phyloP scores from a whole-genome alignment of 441 rosid species.

The Lepidium campestre region DNA sequence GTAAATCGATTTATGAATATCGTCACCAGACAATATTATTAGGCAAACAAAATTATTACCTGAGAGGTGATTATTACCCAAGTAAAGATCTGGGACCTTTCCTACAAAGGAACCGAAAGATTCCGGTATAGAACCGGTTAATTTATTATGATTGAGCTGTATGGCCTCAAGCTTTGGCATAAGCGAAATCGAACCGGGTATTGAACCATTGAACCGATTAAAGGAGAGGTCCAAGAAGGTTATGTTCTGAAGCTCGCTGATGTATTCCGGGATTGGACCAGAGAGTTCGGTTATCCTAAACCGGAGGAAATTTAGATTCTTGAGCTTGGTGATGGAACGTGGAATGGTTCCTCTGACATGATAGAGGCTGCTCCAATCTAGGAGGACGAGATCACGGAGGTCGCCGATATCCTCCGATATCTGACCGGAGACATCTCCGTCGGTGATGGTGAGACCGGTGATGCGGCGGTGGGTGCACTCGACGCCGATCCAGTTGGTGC shows the following conservation, averaged over 20 bases:
- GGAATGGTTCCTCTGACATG: slow-evolving; percentile 57
- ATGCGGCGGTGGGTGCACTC: slow-evolving; percentile 48
- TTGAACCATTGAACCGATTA: slow-evolving; percentile 51
- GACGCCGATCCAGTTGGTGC: slow-evolving; percentile 48
- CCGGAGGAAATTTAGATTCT: slow-evolving; percentile 37
- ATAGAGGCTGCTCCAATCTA: slow-evolving; percentile 40
- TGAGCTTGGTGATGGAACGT: slow-evolving; percentile 52
- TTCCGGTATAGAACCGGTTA: slow-evolving; percentile 53
- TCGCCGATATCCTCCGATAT: slow-evolving; percentile 52
- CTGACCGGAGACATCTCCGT: slow-evolving; percentile 43
- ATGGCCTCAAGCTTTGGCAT: slow-evolving; percentile 41
- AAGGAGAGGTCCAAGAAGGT: slow-evolving; percentile 50
- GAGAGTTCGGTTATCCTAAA: slow-evolving; percentile 50
- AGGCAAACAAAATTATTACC: slow-evolving; percentile 16
- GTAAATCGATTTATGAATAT: neutral
- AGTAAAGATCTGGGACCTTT: slow-evolving; percentile 30
- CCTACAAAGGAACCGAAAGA: slow-evolving; percentile 46
- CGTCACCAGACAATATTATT: neutral
- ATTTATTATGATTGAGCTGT: slow-evolving; percentile 47
- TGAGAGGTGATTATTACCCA: slow-evolving; percentile 59
- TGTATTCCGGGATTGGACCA: slow-evolving; percentile 46
- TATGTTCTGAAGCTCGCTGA: slow-evolving; percentile 42
- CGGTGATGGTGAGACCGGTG: slow-evolving; percentile 41
- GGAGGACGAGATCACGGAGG: slow-evolving; percentile 47
- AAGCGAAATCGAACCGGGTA: slow-evolving; percentile 47